phyloP scores from a whole-genome alignment of 768 basidiomycete genomes.

The Psilocybe cyanescens region DNA sequence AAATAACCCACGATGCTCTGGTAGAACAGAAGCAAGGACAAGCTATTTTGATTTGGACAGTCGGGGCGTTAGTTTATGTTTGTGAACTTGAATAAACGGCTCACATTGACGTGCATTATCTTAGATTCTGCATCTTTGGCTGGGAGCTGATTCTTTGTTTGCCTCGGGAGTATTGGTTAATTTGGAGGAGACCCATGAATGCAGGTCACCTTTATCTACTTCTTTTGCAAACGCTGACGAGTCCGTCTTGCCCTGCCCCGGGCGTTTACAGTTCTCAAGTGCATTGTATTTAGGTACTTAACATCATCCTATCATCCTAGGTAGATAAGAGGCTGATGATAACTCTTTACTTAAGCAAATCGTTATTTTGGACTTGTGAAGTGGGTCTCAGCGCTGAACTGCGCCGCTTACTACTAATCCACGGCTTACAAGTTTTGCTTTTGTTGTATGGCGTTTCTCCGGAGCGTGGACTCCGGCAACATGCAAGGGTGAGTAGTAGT shows the following conservation, averaged over 20 bases:
- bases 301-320: conserved; percentile 7
- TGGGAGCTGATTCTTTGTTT: conserved; percentile 15
- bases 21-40: conserved; percentile 16
- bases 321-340: neutral
- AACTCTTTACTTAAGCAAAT: conserved; percentile 9
- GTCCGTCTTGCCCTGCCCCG: no score
- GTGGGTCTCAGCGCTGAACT: conserved; percentile 10
- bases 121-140: conserved; percentile 13
- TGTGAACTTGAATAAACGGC: neutral
- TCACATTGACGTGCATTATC: neutral
- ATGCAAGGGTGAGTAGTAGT: conserved; percentile 17
- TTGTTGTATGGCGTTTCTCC: conserved; percentile 14
- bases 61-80: conserved; percentile 25
- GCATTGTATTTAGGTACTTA: conserved; percentile 13
- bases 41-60: conserved; percentile 21
- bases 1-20: conserved; percentile 19
- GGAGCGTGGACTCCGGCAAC: conserved; percentile 14
- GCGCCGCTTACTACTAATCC: neutral
- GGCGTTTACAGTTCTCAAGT: conserved; percentile 7
- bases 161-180: conserved; percentile 24
- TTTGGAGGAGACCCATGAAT: conserved; percentile 24
- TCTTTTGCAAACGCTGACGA: no score
- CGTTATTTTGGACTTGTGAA: conserved; percentile 29
- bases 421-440: conserved; percentile 8
- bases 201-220: conserved; percentile 10